These are phyloP conservation scores for Stylonectria norvegica DNA, from an alignment of 2,329 filamentous ascomycete species.

Conservation along the genomic window DNA sequence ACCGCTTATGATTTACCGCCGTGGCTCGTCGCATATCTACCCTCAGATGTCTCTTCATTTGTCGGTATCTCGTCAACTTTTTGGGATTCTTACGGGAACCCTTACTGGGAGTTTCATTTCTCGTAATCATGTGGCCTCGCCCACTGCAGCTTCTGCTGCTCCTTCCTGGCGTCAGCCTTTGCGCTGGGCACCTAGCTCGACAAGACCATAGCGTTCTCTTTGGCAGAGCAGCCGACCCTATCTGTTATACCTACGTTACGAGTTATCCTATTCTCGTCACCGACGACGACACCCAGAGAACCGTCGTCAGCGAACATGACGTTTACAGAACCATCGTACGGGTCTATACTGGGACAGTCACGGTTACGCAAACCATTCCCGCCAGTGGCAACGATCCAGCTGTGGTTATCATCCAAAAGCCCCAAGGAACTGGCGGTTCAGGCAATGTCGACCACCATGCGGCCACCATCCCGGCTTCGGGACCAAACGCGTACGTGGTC, in stretches of 20 bases:
- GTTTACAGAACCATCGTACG: conserved; percentile 23
- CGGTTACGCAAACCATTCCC: conserved; percentile 19
- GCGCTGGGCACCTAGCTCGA: conserved; percentile 11
- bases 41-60: no score
- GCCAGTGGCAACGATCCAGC: conserved; percentile 17
- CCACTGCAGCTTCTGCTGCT: background rate
- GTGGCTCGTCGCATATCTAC: no score
- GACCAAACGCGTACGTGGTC: conserved; percentile 6
- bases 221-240: conserved; percentile 20
- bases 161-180: background rate
- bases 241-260: conserved; percentile 27
- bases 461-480: conserved; percentile 18
- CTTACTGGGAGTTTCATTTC: no score
- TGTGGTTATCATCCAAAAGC: conserved; percentile 19
- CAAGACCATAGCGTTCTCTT: conserved; percentile 22
- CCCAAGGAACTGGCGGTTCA: conserved; percentile 8
- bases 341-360: conserved; percentile 16
- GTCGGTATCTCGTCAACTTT: no score
- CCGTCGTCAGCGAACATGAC: no score
- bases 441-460: conserved; percentile 6
- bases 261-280: conserved; percentile 21
- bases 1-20: no score
- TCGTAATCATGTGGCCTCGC: background rate
- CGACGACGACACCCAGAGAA: conserved; percentile 10
- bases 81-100: no score